Base-by-base conservation (phyloP, 345 rosid genomes). In the Populus tremula region DNA sequence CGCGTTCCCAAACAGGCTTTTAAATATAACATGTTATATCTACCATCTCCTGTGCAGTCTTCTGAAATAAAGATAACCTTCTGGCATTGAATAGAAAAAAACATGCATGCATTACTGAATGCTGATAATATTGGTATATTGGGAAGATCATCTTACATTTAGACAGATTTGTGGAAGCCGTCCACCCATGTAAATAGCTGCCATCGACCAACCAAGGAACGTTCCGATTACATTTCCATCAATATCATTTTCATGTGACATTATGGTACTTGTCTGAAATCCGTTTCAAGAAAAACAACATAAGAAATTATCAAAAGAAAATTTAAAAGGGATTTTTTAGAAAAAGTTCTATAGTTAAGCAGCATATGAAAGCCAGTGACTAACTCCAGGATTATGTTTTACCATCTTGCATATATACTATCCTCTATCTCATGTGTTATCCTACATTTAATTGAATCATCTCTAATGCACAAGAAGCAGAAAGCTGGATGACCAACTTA, bases 101-200 rank as follows among this genome's bases (percentile, higher is more conserved):
- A 49, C 13, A 20, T 2, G n/a, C 25, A n/a, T 3, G 1, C 5
- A 59, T 8, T n/a, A n/a, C 63, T n/a, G 63, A 59, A 59, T 8
- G 4, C 47, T n/a, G n/a, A n/a, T 18, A 17, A 36, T 39, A 43
- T 33, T 4, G 13, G 50, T 39, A 69, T 38, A 31, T 18, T 17
- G 14, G 29, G 62, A 53, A 47, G 59, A 76, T 16, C 27, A 79
- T 63, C 90, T 89, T 78, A 91, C 97, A 82, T 93, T 93, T 82
- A 93, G 85, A 79, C 78, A 93, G 76, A 93, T 90, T 74, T 93
- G 98, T 36, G 98, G 98, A 85, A 93, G 89, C 70, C 98, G 84
- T 82, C 98, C 98, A 56, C 98, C 98, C 96, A 93, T 82, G 90
- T 93, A 93, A 79, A 91, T 88, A 43, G 86, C 87, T 47, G 98